These are phyloP conservation scores for Geotrichum citri-aurantii DNA, from an alignment of 1,139 yeast species.

Conservation along the genomic window DNA sequence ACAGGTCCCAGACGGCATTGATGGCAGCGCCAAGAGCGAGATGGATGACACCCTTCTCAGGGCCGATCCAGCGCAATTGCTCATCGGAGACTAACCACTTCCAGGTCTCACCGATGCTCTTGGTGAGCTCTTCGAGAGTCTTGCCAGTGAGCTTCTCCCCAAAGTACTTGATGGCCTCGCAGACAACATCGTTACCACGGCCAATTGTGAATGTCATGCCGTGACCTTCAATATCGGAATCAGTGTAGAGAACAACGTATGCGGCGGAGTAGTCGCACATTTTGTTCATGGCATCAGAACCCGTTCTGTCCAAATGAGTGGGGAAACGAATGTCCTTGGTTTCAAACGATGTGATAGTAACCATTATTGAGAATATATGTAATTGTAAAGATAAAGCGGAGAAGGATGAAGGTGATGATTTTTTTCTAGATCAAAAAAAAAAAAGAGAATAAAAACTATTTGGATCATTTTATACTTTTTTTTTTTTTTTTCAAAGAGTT, in stretches of 20 bases:
- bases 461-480: neutral
- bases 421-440: too few species aligned
- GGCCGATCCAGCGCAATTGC: conserved; percentile 41
- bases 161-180: conserved; percentile 32
- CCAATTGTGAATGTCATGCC: conserved; percentile 38
- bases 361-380: conserved; percentile 8
- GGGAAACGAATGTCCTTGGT: conserved; percentile 37
- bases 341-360: conserved; percentile 30
- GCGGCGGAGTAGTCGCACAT: conserved; percentile 38
- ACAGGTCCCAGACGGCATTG: conserved; percentile 40
- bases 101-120: conserved; percentile 40
- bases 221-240: conserved; percentile 28
- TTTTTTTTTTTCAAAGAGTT: too few species aligned
- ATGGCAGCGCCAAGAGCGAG: conserved; percentile 36
- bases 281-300: conserved; percentile 38
- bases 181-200: conserved; percentile 35
- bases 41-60: conserved; percentile 40
- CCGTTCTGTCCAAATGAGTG: conserved; percentile 36
- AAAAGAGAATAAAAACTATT: too few species aligned
- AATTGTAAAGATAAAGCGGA: neutral
- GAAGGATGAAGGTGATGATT: neutral
- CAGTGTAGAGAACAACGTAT: conserved; percentile 30
- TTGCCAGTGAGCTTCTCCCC: conserved; percentile 34
- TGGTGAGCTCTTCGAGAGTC: conserved; percentile 32
- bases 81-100: conserved; percentile 37